Base-by-base conservation (phyloP, 331 rosid genomes). In the Telfairia occidentalis region DNA sequence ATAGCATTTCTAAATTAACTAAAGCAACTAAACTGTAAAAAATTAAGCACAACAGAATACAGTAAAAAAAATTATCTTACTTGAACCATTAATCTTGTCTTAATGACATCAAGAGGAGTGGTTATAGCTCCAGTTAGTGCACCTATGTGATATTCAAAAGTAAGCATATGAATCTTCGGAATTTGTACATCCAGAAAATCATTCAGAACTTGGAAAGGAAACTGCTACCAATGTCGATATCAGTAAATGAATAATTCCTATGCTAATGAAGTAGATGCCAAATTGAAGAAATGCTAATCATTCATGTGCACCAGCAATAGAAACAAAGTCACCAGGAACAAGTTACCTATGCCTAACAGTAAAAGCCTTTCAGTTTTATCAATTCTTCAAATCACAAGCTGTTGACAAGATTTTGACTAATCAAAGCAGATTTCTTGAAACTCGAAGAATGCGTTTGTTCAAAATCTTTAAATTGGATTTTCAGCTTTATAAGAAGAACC, bases 71-170 rank as follows among this genome's bases (percentile, higher is more conserved):
- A 61, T 73, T 77, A 60, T 63, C 84, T 78, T 80, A 91, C 97
- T 90, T 90, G 98, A 85, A 90, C 78, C 98, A 93, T 93, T 55
- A 93, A 76, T 85, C 96, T 86, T 38, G 98, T 93, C 86, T 93
- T 93, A 65, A 93, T 90, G 77, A 93, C 98, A 80, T 89, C 98
- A 67, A 93, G 98, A 18, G 98, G 98, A 13, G 96, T 90, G 30
- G 98, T 93, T 81, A 89, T 82, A 50, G 98, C 98, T 78, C 98
- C 98, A 65, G 98, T 93, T 78, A 90, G 77, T 70, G 96, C 97
- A 72, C 98, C 98, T 93, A 82, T 16, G 55, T 3, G 23, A 57
- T 55, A 38, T 58, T 21, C 65, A 60, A 42, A 42, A 38, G 42
- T 11, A 34, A 53, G 66, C 29, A 11, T 8, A 45, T 43, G 58